Percentiles rank a stretch among this genome's conserved stretches.
These are phyloP conservation scores for Sporothrix humicola DNA, from an alignment of 2,329 filamentous ascomycete genomes.

Conservation along the genomic window DNA sequence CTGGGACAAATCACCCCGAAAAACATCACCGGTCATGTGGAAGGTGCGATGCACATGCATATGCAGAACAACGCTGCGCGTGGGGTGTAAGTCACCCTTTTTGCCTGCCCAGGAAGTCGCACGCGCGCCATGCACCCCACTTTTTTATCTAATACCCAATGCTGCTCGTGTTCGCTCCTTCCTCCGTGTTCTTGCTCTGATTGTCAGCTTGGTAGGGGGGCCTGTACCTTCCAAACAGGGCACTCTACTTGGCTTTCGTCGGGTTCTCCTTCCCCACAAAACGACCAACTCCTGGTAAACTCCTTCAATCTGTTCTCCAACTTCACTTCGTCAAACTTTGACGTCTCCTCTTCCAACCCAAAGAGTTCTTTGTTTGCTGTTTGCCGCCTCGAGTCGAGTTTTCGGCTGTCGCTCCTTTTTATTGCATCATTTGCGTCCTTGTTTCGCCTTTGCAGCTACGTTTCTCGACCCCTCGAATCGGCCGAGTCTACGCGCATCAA, in stretches of 20 bases:
- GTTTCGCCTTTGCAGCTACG: background rate
- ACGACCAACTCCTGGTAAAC: background rate
- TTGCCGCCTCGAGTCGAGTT: background rate
- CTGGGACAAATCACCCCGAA: background rate
- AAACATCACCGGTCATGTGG: slow-evolving; percentile 14
- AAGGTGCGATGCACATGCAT: slow-evolving; percentile 15
- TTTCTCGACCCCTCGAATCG: background rate
- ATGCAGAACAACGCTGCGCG: background rate
- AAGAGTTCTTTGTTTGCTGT: background rate
- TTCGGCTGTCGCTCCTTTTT: background rate
- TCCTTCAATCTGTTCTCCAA: slow-evolving; percentile 22
- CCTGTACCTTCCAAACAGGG: background rate
- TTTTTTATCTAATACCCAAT: background rate
- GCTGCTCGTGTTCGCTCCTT: slow-evolving; percentile 19
- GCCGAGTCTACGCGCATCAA: background rate
- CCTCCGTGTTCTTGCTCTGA: background rate
- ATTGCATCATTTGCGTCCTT: background rate
- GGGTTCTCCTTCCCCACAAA: slow-evolving; percentile 1
- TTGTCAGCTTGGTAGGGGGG: no score
- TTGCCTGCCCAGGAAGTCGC: slow-evolving; percentile 2
- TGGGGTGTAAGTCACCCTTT: background rate
- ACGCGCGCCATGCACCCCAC: slow-evolving; percentile 5
- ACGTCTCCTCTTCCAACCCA: background rate
- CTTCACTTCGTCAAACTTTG: slow-evolving; percentile 3
- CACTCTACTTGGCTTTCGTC: no score